A percentile compares a stretch with the other conserved stretches of the same genome.
Conservation (phyloP, 129 eudicot genomes). For the Lactuca sativa region DNA sequence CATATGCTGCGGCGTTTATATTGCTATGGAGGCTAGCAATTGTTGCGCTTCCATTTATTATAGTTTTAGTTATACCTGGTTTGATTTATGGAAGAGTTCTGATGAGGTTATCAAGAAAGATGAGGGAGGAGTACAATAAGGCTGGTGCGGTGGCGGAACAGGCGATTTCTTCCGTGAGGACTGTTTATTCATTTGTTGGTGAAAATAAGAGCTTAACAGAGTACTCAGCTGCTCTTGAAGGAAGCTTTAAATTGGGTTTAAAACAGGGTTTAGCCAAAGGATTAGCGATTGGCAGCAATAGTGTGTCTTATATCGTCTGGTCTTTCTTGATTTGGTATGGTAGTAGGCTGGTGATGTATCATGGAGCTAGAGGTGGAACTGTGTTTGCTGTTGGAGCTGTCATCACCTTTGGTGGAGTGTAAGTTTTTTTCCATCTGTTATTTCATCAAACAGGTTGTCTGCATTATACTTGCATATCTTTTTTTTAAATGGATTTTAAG, state of each 20-base stretch:
- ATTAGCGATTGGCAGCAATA: slow-evolving; percentile 47
- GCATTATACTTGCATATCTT: slow-evolving; percentile 9
- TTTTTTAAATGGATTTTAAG: slow-evolving; percentile 22
- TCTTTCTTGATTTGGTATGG: slow-evolving; percentile 47
- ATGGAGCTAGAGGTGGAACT: slow-evolving; percentile 56
- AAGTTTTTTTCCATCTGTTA: slow-evolving; percentile 1
- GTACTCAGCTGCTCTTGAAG: slow-evolving; percentile 55
- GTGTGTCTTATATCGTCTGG: slow-evolving; percentile 47
- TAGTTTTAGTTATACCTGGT: slow-evolving; percentile 46
- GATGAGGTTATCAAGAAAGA: slow-evolving; percentile 46
- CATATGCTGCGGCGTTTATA: slow-evolving; percentile 41
- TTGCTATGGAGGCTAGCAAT: slow-evolving; percentile 58
- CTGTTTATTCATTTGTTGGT: slow-evolving; percentile 61
- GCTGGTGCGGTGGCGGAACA: slow-evolving; percentile 53
- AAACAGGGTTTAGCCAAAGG: slow-evolving; percentile 59
- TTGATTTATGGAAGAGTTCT: slow-evolving; percentile 44
- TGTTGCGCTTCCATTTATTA: slow-evolving; percentile 51
- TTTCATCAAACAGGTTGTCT: slow-evolving; percentile 9
- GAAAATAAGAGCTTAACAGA: slow-evolving; percentile 39
- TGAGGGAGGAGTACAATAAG: slow-evolving; percentile 50
- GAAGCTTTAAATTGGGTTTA: slow-evolving; percentile 45
- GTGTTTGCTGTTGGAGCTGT: slow-evolving; percentile 57
- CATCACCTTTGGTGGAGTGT: slow-evolving; percentile 51
- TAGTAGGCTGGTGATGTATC: slow-evolving; percentile 56
- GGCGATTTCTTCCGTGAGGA: slow-evolving; percentile 51